These are phyloP conservation scores for Russula brevipes DNA, from an alignment of 768 basidiomycete species.

Conservation along the genomic window DNA sequence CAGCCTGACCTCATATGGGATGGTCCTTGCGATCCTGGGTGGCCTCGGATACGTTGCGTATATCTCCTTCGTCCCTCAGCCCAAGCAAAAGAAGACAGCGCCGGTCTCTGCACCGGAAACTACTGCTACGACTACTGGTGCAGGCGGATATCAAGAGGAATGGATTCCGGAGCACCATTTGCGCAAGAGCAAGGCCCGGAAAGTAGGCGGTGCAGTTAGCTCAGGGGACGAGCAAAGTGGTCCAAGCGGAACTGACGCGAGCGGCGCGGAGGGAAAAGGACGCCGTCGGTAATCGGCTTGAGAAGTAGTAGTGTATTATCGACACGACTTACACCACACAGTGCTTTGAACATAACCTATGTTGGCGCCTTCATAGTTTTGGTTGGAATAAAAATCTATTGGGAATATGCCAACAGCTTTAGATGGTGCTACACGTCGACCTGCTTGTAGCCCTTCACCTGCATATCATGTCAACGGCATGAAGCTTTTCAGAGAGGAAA, in stretches of 20 bases:
- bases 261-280: conserved; percentile 49
- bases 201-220: conserved; percentile 39
- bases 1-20: conserved; percentile 62
- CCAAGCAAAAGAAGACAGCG: conserved; percentile 42
- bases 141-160: conserved; percentile 76
- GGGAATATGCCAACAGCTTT: not conserved
- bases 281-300: conserved; percentile 38
- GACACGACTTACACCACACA: not conserved
- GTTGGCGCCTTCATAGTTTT: not conserved
- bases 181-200: conserved; percentile 56
- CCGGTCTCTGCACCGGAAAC: conserved; percentile 44
- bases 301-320: conserved; percentile 38
- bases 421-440: conserved; percentile 47
- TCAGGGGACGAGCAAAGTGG: conserved; percentile 52
- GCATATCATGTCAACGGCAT: not conserved
- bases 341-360: conserved; percentile 4
- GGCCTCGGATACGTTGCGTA: conserved; percentile 62
- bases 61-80: conserved; percentile 57
- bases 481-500: conserved; percentile 2
- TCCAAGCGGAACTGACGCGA: conserved; percentile 58
- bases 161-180: conserved; percentile 92
- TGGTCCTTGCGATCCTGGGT: conserved; percentile 58
- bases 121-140: conserved; percentile 56
- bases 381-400: not conserved
- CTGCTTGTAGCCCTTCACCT: conserved; percentile 85